Evolutionary conservation across 148 eudicot genomes (phyloP).

Genomic region (Rhododendron vialii): DNA sequence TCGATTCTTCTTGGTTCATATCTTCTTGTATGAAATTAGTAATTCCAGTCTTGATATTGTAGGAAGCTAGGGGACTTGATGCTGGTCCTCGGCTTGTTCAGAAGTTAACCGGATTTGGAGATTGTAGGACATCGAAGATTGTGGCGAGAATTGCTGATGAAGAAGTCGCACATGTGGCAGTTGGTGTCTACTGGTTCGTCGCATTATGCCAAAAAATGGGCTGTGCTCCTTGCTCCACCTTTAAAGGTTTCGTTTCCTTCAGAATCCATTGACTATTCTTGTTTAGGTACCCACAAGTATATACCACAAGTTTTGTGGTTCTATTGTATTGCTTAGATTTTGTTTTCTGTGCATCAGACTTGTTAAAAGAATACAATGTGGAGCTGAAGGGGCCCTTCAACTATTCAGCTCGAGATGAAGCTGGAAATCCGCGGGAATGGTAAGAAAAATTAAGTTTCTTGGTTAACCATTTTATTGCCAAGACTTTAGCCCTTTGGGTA

Average conservation of each 20-base stretch:
- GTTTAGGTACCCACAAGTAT: no score
- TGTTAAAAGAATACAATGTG: slow-evolving; percentile 66
- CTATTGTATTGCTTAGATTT: neutral
- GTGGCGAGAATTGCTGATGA: slow-evolving; percentile 83
- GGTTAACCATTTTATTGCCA: neutral
- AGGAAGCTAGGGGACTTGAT: slow-evolving; percentile 99
- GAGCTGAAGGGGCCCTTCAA: slow-evolving; percentile 89
- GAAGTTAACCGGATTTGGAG: slow-evolving; percentile 82
- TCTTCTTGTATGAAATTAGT: neutral
- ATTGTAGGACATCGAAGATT: slow-evolving; percentile 64
- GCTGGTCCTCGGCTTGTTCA: slow-evolving; percentile 93
- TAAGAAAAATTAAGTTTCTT: slow-evolving; percentile 22
- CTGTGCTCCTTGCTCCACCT: slow-evolving; percentile 65
- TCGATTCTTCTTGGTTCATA: neutral
- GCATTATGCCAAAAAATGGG: slow-evolving; percentile 77
- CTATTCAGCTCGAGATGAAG: slow-evolving; percentile 76
- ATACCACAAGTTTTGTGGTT: neutral
- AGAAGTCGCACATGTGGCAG: slow-evolving; percentile 96
- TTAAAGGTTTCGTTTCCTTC: slow-evolving; percentile 45
- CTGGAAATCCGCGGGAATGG: slow-evolving; percentile 93
- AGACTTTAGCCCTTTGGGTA: neutral
- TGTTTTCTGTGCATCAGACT: slow-evolving; percentile 26
- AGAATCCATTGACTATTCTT: neutral
- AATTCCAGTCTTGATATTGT: neutral
- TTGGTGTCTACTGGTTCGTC: slow-evolving; percentile 85